A percentile compares a stretch with the other conserved stretches of the same genome.
Evolutionary conservation across 352 stramenopile species (phyloP).

Genomic region (Phytopythium montanum): DNA sequence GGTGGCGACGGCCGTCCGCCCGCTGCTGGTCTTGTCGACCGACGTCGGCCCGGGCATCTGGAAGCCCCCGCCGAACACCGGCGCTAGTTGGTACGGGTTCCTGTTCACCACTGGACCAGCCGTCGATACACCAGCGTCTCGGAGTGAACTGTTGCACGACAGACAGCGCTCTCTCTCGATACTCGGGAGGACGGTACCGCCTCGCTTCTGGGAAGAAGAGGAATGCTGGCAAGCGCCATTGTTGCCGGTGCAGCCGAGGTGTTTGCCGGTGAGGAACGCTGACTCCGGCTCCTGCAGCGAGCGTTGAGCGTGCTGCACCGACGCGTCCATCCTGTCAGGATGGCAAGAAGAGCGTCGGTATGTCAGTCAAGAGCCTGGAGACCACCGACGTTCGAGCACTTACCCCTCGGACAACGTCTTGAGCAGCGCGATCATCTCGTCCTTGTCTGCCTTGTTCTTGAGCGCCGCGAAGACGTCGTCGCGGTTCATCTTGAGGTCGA

Average conservation of each 20-base stretch:
- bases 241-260: slow-evolving; percentile 17
- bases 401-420: slow-evolving; percentile 69
- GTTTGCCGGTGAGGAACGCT: slow-evolving; percentile 74
- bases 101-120: slow-evolving; percentile 43
- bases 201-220: slow-evolving; percentile 28
- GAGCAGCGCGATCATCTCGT: slow-evolving; percentile 78
- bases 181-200: slow-evolving; percentile 53
- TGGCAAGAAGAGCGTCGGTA: not conserved
- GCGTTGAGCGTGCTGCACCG: slow-evolving; percentile 62
- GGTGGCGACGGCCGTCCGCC: not conserved
- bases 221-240: not conserved
- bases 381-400: not conserved
- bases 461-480: slow-evolving; percentile 81
- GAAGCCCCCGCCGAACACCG: slow-evolving; percentile 72
- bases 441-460: slow-evolving; percentile 84
- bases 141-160: slow-evolving; percentile 70
- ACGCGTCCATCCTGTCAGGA: slow-evolving; percentile 83
- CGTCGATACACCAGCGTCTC: slow-evolving; percentile 25
- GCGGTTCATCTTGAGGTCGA: slow-evolving; percentile 89
- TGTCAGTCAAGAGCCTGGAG: slow-evolving; percentile 1
- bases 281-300: slow-evolving; percentile 60
- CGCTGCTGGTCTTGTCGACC: slow-evolving; percentile 27
- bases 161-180: slow-evolving; percentile 76
- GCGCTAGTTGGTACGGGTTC: slow-evolving; percentile 59
- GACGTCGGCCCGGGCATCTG: slow-evolving; percentile 36